phyloP scores from a whole-genome alignment of 768 basidiomycete genomes.

The Hirschioporus abietinus region DNA sequence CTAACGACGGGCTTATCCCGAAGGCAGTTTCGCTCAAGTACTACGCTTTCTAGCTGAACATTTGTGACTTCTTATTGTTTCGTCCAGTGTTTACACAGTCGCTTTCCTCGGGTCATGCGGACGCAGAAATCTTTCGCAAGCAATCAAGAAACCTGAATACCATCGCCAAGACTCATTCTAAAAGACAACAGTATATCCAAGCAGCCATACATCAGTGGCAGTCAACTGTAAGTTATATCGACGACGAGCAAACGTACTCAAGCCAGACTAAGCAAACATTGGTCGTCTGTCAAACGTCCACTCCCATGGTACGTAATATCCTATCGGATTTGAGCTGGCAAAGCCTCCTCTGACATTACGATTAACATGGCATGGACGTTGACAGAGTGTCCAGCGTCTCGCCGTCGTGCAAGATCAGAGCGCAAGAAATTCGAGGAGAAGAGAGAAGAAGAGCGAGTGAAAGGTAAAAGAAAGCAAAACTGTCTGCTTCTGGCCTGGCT shows the following conservation, averaged over 20 bases:
- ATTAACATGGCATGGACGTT: neutral
- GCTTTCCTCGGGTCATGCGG: neutral
- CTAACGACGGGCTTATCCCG: neutral
- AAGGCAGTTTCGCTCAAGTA: neutral
- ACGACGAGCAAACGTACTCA: neutral
- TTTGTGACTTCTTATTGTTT: neutral
- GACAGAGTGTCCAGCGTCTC: neutral
- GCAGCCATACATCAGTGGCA: neutral
- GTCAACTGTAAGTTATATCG: neutral
- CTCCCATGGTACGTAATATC: constrained; percentile 1
- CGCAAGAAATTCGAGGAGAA: neutral
- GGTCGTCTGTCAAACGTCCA: neutral
- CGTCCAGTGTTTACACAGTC: neutral
- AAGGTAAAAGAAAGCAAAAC: neutral
- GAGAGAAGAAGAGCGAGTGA: neutral
- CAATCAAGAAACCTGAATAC: neutral
- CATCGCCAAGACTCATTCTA: neutral
- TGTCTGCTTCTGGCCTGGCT: neutral
- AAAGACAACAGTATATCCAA: neutral
- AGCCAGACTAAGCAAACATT: neutral
- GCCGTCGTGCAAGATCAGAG: neutral
- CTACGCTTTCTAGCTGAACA: neutral
- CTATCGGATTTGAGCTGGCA: neutral
- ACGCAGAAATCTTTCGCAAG: neutral
- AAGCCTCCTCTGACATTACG: neutral